phyloP scores from a whole-genome alignment of 148 eudicot species.

The Pharnaceum exiguum region DNA sequence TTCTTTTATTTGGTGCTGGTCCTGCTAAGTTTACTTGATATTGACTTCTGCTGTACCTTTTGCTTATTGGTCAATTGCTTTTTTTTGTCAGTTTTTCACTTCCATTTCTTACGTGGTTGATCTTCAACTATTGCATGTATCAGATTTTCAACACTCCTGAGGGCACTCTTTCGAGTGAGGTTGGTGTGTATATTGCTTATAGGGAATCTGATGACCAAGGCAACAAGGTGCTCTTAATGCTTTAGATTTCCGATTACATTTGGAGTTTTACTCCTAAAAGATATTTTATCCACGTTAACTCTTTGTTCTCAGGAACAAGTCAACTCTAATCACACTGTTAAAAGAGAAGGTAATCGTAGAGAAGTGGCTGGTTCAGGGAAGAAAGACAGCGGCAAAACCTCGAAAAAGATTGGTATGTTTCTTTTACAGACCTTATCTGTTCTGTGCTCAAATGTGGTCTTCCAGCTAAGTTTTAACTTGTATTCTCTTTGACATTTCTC shows the following conservation, averaged over 20 bases:
- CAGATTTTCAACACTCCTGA: slow-evolving; percentile 94
- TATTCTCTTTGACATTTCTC: background rate
- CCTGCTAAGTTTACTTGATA: no score
- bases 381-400: slow-evolving; percentile 56
- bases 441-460: background rate
- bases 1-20: no score
- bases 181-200: slow-evolving; percentile 80
- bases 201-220: slow-evolving; percentile 49
- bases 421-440: background rate
- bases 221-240: slow-evolving; percentile 34
- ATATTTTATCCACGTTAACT: slow-evolving; percentile 1
- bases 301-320: slow-evolving; percentile 46
- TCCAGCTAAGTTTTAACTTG: slow-evolving; percentile 2
- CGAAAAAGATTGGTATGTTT: slow-evolving; percentile 58
- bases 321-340: slow-evolving; percentile 50
- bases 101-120: background rate
- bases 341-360: slow-evolving; percentile 44
- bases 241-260: background rate
- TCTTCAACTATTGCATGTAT: no score
- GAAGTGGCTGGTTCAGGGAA: slow-evolving; percentile 49
- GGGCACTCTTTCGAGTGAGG: slow-evolving; percentile 86
- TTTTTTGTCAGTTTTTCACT: background rate
- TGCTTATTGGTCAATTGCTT: background rate
- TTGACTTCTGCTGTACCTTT: no score
- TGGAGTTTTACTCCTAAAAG: background rate